phyloP scores from a whole-genome alignment of 2,329 filamentous ascomycete species.

The Coniochaeta pulveracea region DNA sequence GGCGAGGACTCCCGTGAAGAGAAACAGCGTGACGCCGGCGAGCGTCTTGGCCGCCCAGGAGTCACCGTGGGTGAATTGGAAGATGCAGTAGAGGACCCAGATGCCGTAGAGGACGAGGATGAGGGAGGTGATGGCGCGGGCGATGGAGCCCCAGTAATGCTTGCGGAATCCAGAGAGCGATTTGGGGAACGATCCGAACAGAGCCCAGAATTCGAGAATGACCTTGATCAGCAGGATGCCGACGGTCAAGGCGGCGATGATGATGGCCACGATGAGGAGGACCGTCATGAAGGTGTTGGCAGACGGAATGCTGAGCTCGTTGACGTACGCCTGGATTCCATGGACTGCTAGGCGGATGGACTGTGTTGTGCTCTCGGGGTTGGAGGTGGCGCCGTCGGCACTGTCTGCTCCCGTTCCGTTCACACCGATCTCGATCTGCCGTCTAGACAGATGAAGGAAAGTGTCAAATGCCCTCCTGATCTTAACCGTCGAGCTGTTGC shows the following conservation, averaged over 20 bases:
- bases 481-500: constrained; percentile 19
- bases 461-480: constrained; percentile 38
- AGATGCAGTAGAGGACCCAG: constrained; percentile 93
- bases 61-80: constrained; percentile 87
- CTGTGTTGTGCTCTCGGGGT: constrained; percentile 13
- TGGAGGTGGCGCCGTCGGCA: constrained; percentile 9
- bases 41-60: constrained; percentile 86
- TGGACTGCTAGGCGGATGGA: constrained; percentile 43
- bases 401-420: constrained; percentile 26
- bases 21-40: constrained; percentile 65
- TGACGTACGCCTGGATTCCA: constrained; percentile 73
- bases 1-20: constrained; percentile 71
- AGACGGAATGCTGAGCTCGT: constrained; percentile 73
- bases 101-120: constrained; percentile 87
- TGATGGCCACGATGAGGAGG: constrained; percentile 75
- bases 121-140: constrained; percentile 77
- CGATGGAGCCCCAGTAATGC: constrained; percentile 91
- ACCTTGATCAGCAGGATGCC: constrained; percentile 85
- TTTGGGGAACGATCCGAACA: constrained; percentile 80
- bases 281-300: constrained; percentile 96
- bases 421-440: constrained; percentile 37
- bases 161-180: constrained; percentile 75
- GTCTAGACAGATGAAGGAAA: constrained; percentile 37
- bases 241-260: constrained; percentile 73
- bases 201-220: constrained; percentile 78